Percentiles rank a stretch among this genome's conserved stretches.
Conservation (phyloP, 1,284 basidiomycete genomes). For the Ceratobasidium papillatum region DNA sequence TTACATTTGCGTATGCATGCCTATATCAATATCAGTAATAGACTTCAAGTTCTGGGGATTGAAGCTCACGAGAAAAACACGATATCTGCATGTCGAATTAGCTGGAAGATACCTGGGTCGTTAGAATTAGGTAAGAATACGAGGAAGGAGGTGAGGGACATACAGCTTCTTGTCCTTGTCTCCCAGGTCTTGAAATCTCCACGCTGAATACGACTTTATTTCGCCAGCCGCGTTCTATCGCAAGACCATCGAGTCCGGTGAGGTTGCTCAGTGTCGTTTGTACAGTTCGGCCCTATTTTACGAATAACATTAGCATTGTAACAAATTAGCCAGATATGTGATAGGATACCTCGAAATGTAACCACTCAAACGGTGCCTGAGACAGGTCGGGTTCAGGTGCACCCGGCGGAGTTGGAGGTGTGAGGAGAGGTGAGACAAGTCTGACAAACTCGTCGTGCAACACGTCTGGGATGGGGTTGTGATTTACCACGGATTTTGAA, state of each 20-base stretch:
- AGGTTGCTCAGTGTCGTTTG: constrained; percentile 68
- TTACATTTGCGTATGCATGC: constrained; percentile 68
- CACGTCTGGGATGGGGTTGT: constrained; percentile 83
- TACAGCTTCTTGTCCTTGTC: constrained; percentile 81
- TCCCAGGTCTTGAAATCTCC: constrained; percentile 72
- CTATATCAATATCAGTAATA: constrained; percentile 51
- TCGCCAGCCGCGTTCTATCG: constrained; percentile 80
- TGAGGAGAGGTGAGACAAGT: constrained; percentile 73
- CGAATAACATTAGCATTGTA: constrained; percentile 55
- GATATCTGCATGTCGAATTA: constrained; percentile 80
- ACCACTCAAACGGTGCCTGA: constrained; percentile 75
- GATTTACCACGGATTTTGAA: constrained; percentile 70
- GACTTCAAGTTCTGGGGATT: neutral
- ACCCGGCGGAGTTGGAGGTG: constrained; percentile 43
- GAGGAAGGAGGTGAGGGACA: constrained; percentile 43
- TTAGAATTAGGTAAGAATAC: constrained; percentile 40
- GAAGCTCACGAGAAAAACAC: constrained; percentile 63
- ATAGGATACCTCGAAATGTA: constrained; percentile 71
- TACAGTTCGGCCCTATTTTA: constrained; percentile 40
- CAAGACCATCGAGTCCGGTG: constrained; percentile 76
- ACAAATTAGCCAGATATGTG: constrained; percentile 64
- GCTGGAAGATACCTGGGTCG: constrained; percentile 55
- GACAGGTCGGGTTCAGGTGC: constrained; percentile 26
- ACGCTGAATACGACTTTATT: constrained; percentile 79
- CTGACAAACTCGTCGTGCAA: constrained; percentile 84